These are phyloP conservation scores for Populus trichocarpa DNA, from an alignment of 441 rosid genomes.

Conservation along the genomic window DNA sequence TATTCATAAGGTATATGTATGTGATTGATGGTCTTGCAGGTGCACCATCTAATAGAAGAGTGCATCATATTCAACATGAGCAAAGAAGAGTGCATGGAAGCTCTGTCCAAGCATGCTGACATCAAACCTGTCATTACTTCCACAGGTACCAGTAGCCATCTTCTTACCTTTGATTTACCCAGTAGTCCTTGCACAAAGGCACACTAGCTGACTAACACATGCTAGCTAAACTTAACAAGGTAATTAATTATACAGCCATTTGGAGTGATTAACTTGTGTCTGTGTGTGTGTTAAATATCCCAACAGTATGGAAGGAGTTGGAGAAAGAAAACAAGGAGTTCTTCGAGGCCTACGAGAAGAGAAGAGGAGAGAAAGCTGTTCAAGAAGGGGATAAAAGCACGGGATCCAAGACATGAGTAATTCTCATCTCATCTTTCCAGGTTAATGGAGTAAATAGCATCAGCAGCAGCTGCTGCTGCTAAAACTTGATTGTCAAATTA, in stretches of 20 bases:
- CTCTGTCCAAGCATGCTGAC: slow-evolving; percentile 81
- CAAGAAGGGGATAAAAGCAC: slow-evolving; percentile 36
- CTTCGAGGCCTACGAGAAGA: slow-evolving; percentile 59
- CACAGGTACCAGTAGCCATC: slow-evolving; percentile 40
- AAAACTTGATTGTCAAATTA: too few species aligned
- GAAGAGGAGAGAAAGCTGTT: slow-evolving; percentile 22
- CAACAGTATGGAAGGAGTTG: slow-evolving; percentile 83
- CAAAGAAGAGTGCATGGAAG: slow-evolving; percentile 93
- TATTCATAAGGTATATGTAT: not conserved
- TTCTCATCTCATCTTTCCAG: not conserved
- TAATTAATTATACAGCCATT: not conserved
- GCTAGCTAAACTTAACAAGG: not conserved
- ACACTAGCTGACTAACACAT: too few species aligned
- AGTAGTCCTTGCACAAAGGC: not conserved
- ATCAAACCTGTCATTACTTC: slow-evolving; percentile 82
- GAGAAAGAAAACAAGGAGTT: slow-evolving; percentile 89
- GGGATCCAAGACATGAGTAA: slow-evolving; percentile 35
- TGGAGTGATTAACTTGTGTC: not conserved
- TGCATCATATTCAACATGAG: slow-evolving; percentile 79
- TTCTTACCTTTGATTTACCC: not conserved
- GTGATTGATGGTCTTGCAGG: slow-evolving; percentile 37
- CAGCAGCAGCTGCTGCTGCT: not conserved
- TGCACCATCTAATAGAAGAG: slow-evolving; percentile 88
- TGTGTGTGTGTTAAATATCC: not conserved
- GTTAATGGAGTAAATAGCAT: not conserved